phyloP scores from a whole-genome alignment of 352 stramenopile genomes.

The Pythium plurisporium region DNA sequence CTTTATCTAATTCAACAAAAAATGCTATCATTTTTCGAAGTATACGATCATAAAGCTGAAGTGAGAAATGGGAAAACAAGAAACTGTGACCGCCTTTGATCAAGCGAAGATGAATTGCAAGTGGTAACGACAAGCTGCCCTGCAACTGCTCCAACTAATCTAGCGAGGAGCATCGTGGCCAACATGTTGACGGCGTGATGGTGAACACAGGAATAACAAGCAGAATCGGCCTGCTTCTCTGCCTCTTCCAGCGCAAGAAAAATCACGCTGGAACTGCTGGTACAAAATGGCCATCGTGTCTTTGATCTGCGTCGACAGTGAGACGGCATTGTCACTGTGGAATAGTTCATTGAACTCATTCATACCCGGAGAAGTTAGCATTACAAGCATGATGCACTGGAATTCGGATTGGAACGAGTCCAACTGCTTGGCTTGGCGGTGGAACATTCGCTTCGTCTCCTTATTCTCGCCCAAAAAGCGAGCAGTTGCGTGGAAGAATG shows the following conservation, averaged over 20 bases:
- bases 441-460: constrained; percentile 78
- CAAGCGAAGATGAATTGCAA: too few species aligned
- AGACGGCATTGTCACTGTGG: constrained; percentile 40
- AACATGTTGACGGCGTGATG: too few species aligned
- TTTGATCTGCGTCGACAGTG: constrained; percentile 62
- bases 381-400: constrained; percentile 67
- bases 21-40: too few species aligned
- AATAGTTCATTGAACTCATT: constrained; percentile 78
- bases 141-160: too few species aligned
- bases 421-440: constrained; percentile 62
- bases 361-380: constrained; percentile 54
- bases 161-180: too few species aligned
- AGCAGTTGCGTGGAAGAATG: constrained; percentile 48
- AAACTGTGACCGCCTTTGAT: too few species aligned
- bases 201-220: too few species aligned
- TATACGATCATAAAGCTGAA: too few species aligned
- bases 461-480: constrained; percentile 78
- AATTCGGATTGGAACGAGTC: constrained; percentile 56
- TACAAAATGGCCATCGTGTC: constrained; percentile 60
- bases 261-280: constrained; percentile 68
- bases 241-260: constrained; percentile 35
- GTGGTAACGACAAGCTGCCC: too few species aligned
- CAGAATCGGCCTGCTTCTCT: neutral
- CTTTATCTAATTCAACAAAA: too few species aligned
- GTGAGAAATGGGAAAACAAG: too few species aligned